Conservation (phyloP, 176 grass and related monocot species). For the Leersia perrieri region DNA sequence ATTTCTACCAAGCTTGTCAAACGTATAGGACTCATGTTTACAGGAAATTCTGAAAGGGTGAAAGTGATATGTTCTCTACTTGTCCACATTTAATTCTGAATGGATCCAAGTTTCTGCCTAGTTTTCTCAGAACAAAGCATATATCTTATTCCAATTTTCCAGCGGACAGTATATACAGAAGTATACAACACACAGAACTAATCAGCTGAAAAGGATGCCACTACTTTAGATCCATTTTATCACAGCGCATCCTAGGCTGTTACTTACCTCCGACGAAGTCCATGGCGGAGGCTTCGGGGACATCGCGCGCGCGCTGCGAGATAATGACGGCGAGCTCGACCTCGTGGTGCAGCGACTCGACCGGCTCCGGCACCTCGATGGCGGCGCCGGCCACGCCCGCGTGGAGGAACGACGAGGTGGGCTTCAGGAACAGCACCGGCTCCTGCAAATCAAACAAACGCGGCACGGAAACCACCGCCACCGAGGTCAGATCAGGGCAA, state of each 20-base stretch:
- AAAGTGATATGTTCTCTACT: not conserved
- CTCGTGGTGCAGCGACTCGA: constrained; percentile 87
- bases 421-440: constrained; percentile 92
- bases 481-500: not conserved
- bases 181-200: not conserved
- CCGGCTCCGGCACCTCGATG: constrained; percentile 77
- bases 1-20: not conserved
- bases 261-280: constrained; percentile 81
- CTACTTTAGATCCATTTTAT: not conserved
- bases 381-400: constrained; percentile 54
- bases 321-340: constrained; percentile 96
- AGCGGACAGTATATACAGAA: not conserved
- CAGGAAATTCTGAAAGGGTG: not conserved
- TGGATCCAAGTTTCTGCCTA: not conserved
- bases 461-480: not conserved
- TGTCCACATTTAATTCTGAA: not conserved
- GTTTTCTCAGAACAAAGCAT: not conserved
- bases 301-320: constrained; percentile 62
- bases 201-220: not conserved
- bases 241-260: not conserved
- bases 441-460: constrained; percentile 39
- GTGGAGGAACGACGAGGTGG: constrained; percentile 88
- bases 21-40: not conserved
- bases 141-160: not conserved
- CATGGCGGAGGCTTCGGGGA: constrained; percentile 68